Conservation (phyloP, 1,284 basidiomycete species). For the Irpex rosettiformis region DNA sequence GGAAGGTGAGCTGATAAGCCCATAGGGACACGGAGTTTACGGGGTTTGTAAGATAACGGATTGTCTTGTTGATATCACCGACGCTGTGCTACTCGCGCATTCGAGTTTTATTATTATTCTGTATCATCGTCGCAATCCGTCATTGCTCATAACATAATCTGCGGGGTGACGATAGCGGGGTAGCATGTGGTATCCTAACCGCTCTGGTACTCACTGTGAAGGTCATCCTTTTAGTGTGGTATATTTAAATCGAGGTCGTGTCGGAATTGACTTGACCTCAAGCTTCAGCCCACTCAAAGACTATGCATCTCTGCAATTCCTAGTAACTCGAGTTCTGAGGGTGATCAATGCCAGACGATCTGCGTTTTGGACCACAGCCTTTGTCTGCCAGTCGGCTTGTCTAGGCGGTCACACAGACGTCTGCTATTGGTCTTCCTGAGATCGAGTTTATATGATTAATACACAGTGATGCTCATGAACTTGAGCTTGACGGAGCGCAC, state of each 20-base stretch:
- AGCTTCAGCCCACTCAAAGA: too few species aligned
- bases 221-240: not conserved
- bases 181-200: not conserved
- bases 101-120: not conserved
- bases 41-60: not conserved
- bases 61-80: not conserved
- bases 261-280: too few species aligned
- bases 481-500: not conserved
- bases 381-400: slow-evolving; percentile 1
- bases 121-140: not conserved
- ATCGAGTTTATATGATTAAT: not conserved
- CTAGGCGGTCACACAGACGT: slow-evolving; percentile 10
- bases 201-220: slow-evolving; percentile 10
- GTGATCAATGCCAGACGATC: slow-evolving; percentile 19
- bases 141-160: not conserved
- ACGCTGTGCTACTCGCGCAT: not conserved
- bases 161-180: not conserved
- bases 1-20: not conserved
- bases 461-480: not conserved
- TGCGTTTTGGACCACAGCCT: not conserved
- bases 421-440: slow-evolving; percentile 13
- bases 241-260: too few species aligned
- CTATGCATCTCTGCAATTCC: too few species aligned
- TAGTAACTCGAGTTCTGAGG: slow-evolving; percentile 13
- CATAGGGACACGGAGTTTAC: not conserved